Conservation (phyloP, 495 filamentous ascomycete genomes). For the Bryoglossum gracile region DNA sequence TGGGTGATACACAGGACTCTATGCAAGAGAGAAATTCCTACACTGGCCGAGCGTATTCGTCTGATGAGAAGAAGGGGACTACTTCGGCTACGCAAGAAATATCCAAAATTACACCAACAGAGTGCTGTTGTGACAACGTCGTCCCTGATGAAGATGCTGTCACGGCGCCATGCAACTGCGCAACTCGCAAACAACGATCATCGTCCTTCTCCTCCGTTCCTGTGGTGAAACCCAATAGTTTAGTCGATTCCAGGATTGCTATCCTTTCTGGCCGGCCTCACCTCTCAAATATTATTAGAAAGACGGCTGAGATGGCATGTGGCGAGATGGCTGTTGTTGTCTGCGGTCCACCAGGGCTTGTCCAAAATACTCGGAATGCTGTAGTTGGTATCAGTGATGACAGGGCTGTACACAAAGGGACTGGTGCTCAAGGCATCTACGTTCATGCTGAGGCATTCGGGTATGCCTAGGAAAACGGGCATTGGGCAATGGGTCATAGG, state of each 20-base stretch:
- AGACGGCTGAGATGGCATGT: conserved; percentile 22
- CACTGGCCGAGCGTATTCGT: background rate
- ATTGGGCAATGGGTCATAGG: too few relatives aligned
- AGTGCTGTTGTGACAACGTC: too few relatives aligned
- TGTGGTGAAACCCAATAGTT: background rate
- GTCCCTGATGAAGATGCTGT: too few relatives aligned
- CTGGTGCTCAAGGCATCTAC: conserved; percentile 68
- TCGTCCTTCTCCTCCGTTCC: background rate
- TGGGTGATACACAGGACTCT: background rate
- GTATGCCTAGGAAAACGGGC: conserved; percentile 35
- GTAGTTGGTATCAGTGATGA: conserved; percentile 74
- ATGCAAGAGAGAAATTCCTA: too few relatives aligned
- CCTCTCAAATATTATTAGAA: conserved; percentile 19
- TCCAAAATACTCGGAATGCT: conserved; percentile 54
- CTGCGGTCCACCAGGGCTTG: conserved; percentile 65
- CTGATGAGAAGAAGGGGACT: conserved; percentile 5
- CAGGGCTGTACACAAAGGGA: conserved; percentile 82
- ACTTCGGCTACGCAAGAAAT: background rate
- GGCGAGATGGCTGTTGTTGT: conserved; percentile 59
- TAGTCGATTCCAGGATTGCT: background rate
- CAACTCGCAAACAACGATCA: too few relatives aligned
- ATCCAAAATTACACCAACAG: too few relatives aligned
- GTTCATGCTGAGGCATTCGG: conserved; percentile 36
- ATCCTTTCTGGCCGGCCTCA: conserved; percentile 11
- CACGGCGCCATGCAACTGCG: too few relatives aligned